phyloP scores from a whole-genome alignment of 1,284 basidiomycete species.

The Sanghuangporus sanghuang region DNA sequence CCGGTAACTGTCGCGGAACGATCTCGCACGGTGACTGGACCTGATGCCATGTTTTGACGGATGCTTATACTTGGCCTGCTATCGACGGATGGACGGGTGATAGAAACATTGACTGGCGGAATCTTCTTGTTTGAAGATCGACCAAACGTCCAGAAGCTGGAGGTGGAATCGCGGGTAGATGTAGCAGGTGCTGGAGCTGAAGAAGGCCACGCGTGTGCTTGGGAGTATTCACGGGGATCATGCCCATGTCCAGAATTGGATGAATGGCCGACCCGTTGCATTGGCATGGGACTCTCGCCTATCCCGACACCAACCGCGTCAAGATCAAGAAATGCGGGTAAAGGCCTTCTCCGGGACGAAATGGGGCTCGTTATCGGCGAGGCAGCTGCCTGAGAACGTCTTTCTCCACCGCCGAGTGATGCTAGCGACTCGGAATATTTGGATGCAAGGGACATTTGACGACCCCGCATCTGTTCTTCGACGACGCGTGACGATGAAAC shows the following conservation, averaged over 20 bases:
- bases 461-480: constrained; percentile 4
- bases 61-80: constrained; percentile 14
- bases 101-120: not conserved
- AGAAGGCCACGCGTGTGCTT: not conserved
- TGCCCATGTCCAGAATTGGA: constrained; percentile 13
- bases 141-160: constrained; percentile 19
- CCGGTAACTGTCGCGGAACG: constrained; percentile 12
- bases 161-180: constrained; percentile 2
- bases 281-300: constrained; percentile 17
- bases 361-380: constrained; percentile 4
- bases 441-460: constrained; percentile 2
- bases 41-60: not conserved
- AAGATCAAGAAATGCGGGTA: constrained; percentile 2
- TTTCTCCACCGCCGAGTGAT: not conserved
- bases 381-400: not conserved
- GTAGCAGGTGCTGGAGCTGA: not conserved
- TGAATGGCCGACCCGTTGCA: constrained; percentile 14
- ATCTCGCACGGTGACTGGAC: constrained; percentile 1
- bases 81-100: constrained; percentile 11
- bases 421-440: constrained; percentile 12
- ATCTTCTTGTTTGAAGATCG: constrained; percentile 6
- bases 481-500: not conserved
- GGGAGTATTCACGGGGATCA: constrained; percentile 2
- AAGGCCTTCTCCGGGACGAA: not conserved
- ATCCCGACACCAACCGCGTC: constrained; percentile 13